Base-by-base conservation (phyloP, 1,139 yeast species). In the Pichia sp. region DNA sequence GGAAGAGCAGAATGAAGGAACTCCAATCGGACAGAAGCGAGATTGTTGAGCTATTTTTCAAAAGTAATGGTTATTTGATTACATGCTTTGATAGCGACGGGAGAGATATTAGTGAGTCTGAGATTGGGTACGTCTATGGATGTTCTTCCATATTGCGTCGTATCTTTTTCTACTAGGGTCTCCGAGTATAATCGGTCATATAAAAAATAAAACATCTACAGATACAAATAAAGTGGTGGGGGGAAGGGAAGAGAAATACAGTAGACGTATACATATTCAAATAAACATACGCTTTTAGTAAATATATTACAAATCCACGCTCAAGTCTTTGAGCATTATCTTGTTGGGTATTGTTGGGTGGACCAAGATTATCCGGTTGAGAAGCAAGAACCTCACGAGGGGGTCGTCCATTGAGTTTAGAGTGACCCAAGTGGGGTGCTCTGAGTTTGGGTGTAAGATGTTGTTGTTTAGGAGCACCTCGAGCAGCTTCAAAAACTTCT, bases 11-110 rank as follows among this genome's bases (percentile, higher is more conserved):
- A 4, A n/a, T 23, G 4, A 50, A 38, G 23, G 8, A 29, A 13
- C 11, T 19, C 31, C 40, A 51, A 23, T 54, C 51, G 2, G 59
- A 59, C 2, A 30, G 48, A 23, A 55, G 51, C 10, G 58, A 59
- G 5, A 31, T 19, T 30, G 62, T 75, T 46, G 80, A 78, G 31
- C 71, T 82, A 13, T 78, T 73, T 59, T 70, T 78, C 56, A 73
- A 80, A 58, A 73, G 80, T 15, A 85, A 86, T 1, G 89, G 89
- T 0, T 84, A 74, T 59, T 64, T 84, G 45, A 72, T 85, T 61
- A 82, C 79, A 1, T 76, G 79, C 11, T 81, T 82, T 62, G 73
- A 72, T 51, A 69, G 72, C 43, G 54, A 57, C 0, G 65, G 67
- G 30, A 68, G 70, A 10, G 67, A 64, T 3, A 71, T 80, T 51